Evolutionary conservation across 805 yeast genomes (phyloP), one percentile per base, ranked within the genome.

Genomic region (Kazachstania martiniae): DNA sequence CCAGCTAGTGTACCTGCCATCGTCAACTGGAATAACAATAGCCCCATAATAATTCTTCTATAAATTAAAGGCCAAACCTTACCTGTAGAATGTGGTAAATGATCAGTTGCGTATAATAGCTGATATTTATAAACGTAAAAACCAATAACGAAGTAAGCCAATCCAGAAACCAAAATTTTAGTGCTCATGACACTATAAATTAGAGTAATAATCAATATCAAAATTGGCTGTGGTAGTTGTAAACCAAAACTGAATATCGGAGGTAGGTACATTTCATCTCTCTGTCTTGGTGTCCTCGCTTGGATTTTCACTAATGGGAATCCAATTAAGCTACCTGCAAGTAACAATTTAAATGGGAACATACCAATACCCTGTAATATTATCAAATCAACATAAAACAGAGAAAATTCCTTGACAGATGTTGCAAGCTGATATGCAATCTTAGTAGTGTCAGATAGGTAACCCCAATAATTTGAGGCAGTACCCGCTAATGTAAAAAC

Each of bases 41-140:
- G 58, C 0, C 97, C 97, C 36, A 85, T 51, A 34, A 82, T 73
- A 1, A 87, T 74, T 43, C 98, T 67, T 45, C 94, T 67, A 49
- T 82, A 80, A 2, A 89, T 77, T 30, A 86, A 63, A 0, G 95
- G 94, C 97, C 96, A 89, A 1, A 89, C 93, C 51, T 81, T 82
- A 1, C 97, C 98, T 0, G 95, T 91, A 0, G 95, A 86, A 58
- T 91, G 97, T 24, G 93, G 95, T 8, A 94, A 87, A 55, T 91
- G 97, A 21, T 85, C 86, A 62, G 91, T 79, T 0, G 95, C 80
- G 53, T 84, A 89, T 42, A 91, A 63, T 38, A 89, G 63, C 56
- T 86, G 95, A 54, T 87, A 89, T 58, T 89, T 89, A 68, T 77
- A 85, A 7, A 87, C 94, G 52, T 76, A 78, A 55, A 75, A 89